Conservation (phyloP, 2,329 filamentous ascomycete species). For the Nigrospora oryzae region DNA sequence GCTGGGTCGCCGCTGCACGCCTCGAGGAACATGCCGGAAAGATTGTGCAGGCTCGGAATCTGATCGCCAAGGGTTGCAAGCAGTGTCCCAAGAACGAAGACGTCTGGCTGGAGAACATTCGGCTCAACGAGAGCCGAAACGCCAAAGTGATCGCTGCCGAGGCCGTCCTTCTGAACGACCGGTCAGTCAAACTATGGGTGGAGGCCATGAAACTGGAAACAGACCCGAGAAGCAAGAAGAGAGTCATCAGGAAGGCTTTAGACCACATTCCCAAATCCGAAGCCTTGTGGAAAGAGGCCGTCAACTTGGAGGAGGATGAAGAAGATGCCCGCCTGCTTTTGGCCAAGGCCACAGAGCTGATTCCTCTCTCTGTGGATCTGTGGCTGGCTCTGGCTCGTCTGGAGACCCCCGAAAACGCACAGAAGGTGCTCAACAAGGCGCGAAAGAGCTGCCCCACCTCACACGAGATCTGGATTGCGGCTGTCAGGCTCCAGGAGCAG, state of each 20-base stretch:
- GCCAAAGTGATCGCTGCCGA: slow-evolving; percentile 92
- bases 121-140: slow-evolving; percentile 84
- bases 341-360: slow-evolving; percentile 91
- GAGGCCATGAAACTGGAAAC: slow-evolving; percentile 91
- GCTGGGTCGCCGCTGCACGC: slow-evolving; percentile 90
- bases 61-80: slow-evolving; percentile 82
- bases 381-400: slow-evolving; percentile 91
- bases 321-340: slow-evolving; percentile 82
- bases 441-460: slow-evolving; percentile 90
- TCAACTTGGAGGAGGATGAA: slow-evolving; percentile 87
- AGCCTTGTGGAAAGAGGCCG: slow-evolving; percentile 94
- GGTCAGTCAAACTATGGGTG: slow-evolving; percentile 84
- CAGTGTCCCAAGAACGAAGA: slow-evolving; percentile 92
- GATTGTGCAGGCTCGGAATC: slow-evolving; percentile 77
- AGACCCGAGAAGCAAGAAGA: slow-evolving; percentile 77
- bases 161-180: slow-evolving; percentile 85
- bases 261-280: slow-evolving; percentile 93
- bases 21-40: slow-evolving; percentile 91
- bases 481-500: slow-evolving; percentile 83
- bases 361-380: slow-evolving; percentile 85
- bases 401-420: slow-evolving; percentile 83
- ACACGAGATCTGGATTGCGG: slow-evolving; percentile 94
- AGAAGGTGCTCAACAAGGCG: slow-evolving; percentile 90
- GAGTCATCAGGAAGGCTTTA: slow-evolving; percentile 82
- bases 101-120: slow-evolving; percentile 92